Conservation (phyloP, 2,329 filamentous ascomycete species). For the Hypoxylon rubiginosum region DNA sequence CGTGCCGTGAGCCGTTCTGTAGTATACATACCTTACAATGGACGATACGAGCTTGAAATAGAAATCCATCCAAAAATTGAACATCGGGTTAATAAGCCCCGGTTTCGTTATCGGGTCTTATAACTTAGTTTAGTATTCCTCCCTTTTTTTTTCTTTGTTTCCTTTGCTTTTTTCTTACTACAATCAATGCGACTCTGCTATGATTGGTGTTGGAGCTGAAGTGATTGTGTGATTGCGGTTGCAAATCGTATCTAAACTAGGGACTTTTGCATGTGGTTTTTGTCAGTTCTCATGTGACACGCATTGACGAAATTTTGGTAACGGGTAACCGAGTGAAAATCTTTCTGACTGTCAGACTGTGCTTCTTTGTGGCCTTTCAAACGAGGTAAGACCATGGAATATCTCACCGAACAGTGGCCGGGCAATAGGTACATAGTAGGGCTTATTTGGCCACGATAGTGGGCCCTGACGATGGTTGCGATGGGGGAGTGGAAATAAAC, state of each 20-base stretch:
- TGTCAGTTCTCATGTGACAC: constrained; percentile 37
- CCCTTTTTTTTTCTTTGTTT: background rate
- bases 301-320: constrained; percentile 21
- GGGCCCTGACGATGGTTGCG: constrained; percentile 14
- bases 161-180: background rate
- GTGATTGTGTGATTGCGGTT: constrained; percentile 14
- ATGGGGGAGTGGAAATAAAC: constrained; percentile 40
- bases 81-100: constrained; percentile 4
- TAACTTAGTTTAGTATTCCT: background rate
- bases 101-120: background rate
- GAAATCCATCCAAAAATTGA: constrained; percentile 7
- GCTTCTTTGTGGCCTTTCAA: constrained; percentile 10
- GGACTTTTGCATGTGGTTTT: constrained; percentile 8
- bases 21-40: too few relatives aligned
- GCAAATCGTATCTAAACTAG: constrained; percentile 17
- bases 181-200: background rate
- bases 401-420: constrained; percentile 41
- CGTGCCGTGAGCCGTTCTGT: background rate
- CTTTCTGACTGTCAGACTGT: constrained; percentile 24
- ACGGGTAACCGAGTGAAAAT: constrained; percentile 25
- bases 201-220: constrained; percentile 4
- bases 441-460: constrained; percentile 33
- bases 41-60: background rate
- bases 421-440: too few relatives aligned
- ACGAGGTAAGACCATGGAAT: constrained; percentile 42